Conservation (phyloP, 108 stramenopile species). For the Epithemia pelagica region DNA sequence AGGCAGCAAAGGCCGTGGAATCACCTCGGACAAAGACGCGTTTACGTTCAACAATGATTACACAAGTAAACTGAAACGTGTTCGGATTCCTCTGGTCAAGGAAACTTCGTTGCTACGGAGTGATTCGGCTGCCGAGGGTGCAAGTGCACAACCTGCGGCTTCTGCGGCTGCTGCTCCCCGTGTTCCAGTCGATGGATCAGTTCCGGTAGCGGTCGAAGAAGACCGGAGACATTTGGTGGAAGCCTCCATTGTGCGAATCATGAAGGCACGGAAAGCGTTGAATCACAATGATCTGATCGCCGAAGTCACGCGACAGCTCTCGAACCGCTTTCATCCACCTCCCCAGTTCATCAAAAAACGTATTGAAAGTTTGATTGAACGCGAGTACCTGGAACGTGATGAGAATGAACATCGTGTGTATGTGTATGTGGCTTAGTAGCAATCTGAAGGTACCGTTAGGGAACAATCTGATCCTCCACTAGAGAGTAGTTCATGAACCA, state of each 20-base stretch:
- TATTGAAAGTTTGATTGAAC: constrained; percentile 93
- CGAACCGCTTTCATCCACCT: constrained; percentile 74
- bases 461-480: no score
- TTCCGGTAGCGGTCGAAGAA: constrained; percentile 81
- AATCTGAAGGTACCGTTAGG: not conserved
- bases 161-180: constrained; percentile 23
- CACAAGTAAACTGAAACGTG: constrained; percentile 82
- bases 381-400: constrained; percentile 94
- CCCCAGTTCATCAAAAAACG: constrained; percentile 93
- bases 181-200: constrained; percentile 35
- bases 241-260: constrained; percentile 94
- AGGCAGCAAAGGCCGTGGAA: constrained; percentile 86
- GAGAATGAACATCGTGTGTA: constrained; percentile 79
- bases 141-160: constrained; percentile 24
- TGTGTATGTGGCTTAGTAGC: constrained; percentile 74
- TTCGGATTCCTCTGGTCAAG: constrained; percentile 89
- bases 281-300: constrained; percentile 94
- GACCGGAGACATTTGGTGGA: constrained; percentile 90
- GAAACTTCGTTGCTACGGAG: constrained; percentile 38
- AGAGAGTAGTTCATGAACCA: no score
- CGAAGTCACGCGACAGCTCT: constrained; percentile 84
- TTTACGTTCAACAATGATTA: constrained; percentile 90
- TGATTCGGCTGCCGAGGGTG: constrained; percentile 19
- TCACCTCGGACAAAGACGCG: constrained; percentile 81
- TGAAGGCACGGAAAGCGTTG: constrained; percentile 92